Conservation (phyloP, 2,329 filamentous ascomycete genomes). For the Torrubiella hemipterigena region DNA sequence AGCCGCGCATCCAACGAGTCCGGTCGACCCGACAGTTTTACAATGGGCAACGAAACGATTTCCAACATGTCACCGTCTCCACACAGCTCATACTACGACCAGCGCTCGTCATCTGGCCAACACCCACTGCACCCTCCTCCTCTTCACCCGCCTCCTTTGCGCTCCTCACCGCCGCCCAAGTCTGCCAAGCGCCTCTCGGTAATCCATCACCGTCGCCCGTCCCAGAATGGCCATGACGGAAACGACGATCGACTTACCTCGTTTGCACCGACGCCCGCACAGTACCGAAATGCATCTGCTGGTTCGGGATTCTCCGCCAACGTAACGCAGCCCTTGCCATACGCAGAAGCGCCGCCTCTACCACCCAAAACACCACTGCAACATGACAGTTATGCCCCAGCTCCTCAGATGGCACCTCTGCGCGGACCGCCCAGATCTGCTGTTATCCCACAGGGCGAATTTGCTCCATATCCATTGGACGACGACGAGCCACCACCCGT, state of each 20-base stretch:
- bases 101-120: slow-evolving; percentile 20
- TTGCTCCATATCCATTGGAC: slow-evolving; percentile 72
- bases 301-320: slow-evolving; percentile 45
- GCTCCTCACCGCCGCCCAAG: too few relatives aligned
- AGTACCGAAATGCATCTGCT: slow-evolving; percentile 45
- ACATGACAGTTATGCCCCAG: slow-evolving; percentile 23
- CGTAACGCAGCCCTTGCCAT: slow-evolving; percentile 19
- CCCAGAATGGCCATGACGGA: too few relatives aligned
- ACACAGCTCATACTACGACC: slow-evolving; percentile 36
- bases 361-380: slow-evolving; percentile 68
- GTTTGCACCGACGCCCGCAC: slow-evolving; percentile 45
- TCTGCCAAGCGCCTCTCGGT: background rate
- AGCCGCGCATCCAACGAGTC: slow-evolving; percentile 47
- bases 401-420: background rate
- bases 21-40: slow-evolving; percentile 33
- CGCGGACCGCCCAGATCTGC: background rate
- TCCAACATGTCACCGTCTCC: slow-evolving; percentile 37
- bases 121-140: slow-evolving; percentile 14
- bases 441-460: too few relatives aligned
- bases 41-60: slow-evolving; percentile 20
- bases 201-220: slow-evolving; percentile 17
- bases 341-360: slow-evolving; percentile 51
- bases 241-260: too few relatives aligned
- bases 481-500: slow-evolving; percentile 74
- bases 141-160: too few relatives aligned